phyloP scores from a whole-genome alignment of 345 rosid species.

The Euphorbia lathyris region DNA sequence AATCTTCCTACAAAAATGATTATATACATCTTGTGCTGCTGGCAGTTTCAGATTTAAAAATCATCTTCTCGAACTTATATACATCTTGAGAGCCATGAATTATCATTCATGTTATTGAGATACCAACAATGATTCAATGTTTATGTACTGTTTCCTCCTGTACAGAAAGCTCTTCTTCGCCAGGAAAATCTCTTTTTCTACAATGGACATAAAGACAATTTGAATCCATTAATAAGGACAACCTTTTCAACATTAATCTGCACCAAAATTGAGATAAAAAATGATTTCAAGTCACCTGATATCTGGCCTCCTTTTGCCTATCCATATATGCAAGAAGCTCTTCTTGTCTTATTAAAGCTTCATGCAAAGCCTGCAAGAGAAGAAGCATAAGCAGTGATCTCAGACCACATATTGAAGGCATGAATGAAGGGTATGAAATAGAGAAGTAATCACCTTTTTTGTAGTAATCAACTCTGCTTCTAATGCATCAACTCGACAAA shows the following conservation, averaged over 20 bases:
- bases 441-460: constrained; percentile 57
- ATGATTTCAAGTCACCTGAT: constrained; percentile 18
- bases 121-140: neutral
- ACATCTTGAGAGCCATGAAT: neutral
- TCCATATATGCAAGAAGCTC: constrained; percentile 34
- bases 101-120: neutral
- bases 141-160: neutral
- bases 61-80: neutral
- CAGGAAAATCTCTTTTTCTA: constrained; percentile 22
- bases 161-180: constrained; percentile 11
- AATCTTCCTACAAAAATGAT: too few relatives aligned
- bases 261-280: too few relatives aligned
- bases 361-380: constrained; percentile 32
- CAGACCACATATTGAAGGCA: neutral
- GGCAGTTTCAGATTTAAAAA: neutral
- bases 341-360: constrained; percentile 36
- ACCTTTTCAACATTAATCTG: neutral
- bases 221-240: neutral
- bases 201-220: neutral
- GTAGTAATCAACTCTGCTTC: constrained; percentile 88
- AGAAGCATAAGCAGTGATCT: neutral
- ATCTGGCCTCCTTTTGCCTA: constrained; percentile 18
- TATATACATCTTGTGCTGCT: too few relatives aligned
- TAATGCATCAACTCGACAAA: constrained; percentile 73
- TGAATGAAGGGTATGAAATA: neutral